Evolutionary conservation across 2,329 filamentous ascomycete genomes (phyloP).

Genomic region (Amesomyces nigricolor): DNA sequence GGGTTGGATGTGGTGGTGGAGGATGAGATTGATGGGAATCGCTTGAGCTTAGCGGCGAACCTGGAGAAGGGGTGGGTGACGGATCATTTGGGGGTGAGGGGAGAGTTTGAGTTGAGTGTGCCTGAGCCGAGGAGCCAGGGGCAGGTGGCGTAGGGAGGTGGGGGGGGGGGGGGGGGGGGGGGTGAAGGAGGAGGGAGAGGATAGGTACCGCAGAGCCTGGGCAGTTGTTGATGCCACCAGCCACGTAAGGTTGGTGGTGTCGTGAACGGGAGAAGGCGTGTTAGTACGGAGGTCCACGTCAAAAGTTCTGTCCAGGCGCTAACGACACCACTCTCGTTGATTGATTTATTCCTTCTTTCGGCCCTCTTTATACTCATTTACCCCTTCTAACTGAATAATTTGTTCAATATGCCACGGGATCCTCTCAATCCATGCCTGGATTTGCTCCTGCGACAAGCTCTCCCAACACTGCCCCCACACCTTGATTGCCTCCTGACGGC

Average conservation of each 20-base stretch:
- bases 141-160: neutral
- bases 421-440: neutral
- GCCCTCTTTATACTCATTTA: neutral
- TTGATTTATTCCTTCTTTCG: neutral
- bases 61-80: constrained; percentile 44
- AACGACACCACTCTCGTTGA: neutral
- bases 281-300: neutral
- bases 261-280: no score
- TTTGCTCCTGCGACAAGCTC: neutral
- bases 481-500: neutral
- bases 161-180: neutral
- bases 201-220: no score
- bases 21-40: constrained; percentile 28
- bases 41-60: constrained; percentile 25
- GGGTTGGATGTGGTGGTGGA: constrained; percentile 40
- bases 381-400: neutral
- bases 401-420: neutral
- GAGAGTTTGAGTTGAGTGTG: constrained; percentile 10
- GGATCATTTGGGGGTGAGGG: constrained; percentile 44
- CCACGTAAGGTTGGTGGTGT: no score
- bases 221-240: no score
- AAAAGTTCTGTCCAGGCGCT: neutral
- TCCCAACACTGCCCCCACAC: neutral
- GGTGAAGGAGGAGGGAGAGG: neutral
- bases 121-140: neutral